Base-by-base conservation (phyloP, 371 early-diverging fungal species). In the Mortierella sp. region DNA sequence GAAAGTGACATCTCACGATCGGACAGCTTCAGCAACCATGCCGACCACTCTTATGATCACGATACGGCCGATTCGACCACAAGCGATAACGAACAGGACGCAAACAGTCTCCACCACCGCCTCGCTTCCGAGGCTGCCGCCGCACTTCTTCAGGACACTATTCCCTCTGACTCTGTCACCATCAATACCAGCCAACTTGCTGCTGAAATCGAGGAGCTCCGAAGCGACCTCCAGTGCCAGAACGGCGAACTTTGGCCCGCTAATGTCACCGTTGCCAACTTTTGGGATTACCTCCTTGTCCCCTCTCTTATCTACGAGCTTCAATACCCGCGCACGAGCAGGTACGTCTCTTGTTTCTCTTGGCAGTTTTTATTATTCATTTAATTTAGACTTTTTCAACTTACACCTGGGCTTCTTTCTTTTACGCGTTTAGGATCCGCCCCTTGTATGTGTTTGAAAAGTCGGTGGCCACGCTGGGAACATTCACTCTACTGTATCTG, bases 241-340 rank as follows among this genome's bases (percentile, higher is more conserved):
- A 91, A 76, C 88, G 93, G 73, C 76, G 87, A 69, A 88, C 91
- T 72, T 79, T 88, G 57, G 87, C 98, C 99, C 5, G 87, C 93
- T 24, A 98, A 97, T 87, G 88, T 97, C 48, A 96, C 96, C 0
- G 44, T 97, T 21, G 34, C 70, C 34, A 98, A 98, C 86, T 98
- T 93, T 87, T 57, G 94, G n/a, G 96, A 98, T 88, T 98, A 96
- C 88, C 88, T 97, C 84, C 88, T 97, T 31, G 91, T 97, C 11
- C 99, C 99, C 13, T 93, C 96, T 13, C 88, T 98, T 71, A 97
- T 98, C 6, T 98, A 98, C 86, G 95, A 98, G 87, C 89, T 98
- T 71, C 96, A 96, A 76, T 98, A 97, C 80, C 98, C 99, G n/a
- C 89, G 99, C 61, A 97, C 97, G 10, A 81, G 89, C 72, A 91